These are phyloP conservation scores for Linum trigynum DNA, from an alignment of 345 rosid genomes.

Conservation along the genomic window DNA sequence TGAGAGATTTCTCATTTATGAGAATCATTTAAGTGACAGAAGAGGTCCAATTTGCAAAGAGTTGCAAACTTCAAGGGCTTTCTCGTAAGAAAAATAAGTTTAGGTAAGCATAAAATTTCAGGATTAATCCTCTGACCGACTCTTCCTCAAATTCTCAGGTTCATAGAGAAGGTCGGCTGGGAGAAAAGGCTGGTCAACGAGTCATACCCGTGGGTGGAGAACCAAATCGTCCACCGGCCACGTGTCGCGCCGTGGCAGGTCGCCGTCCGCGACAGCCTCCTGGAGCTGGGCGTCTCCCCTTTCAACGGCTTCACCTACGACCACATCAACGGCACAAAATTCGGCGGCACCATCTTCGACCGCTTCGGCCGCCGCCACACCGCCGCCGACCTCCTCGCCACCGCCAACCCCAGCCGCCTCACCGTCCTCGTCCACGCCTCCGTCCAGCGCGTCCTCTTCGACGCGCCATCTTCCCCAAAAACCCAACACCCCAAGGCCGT, in stretches of 20 bases:
- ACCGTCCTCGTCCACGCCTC: constrained; percentile 69
- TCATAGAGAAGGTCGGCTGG: constrained; percentile 70
- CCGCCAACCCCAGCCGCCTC: constrained; percentile 57
- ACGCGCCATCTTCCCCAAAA: constrained; percentile 15
- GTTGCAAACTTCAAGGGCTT: too few species aligned
- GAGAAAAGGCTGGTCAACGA: constrained; percentile 65
- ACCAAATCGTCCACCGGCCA: constrained; percentile 62
- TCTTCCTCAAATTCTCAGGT: constrained; percentile 30
- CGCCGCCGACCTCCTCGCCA: constrained; percentile 81
- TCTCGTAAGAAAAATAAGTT: too few species aligned
- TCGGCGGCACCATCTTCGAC: constrained; percentile 92
- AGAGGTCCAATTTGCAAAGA: too few species aligned
- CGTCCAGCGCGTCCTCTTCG: constrained; percentile 67
- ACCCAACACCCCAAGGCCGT: constrained; percentile 46
- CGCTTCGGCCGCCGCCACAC: constrained; percentile 85
- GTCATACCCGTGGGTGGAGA: constrained; percentile 90
- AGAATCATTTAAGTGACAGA: too few species aligned
- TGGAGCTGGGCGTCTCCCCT: constrained; percentile 77
- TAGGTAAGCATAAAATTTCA: too few species aligned
- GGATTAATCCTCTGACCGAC: background rate
- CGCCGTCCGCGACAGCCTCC: constrained; percentile 60
- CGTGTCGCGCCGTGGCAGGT: constrained; percentile 61
- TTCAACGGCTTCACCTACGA: constrained; percentile 89
- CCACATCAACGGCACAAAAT: constrained; percentile 79
- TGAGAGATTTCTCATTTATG: too few species aligned